Evolutionary conservation across 225 moss, liverwort and hornwort genomes (phyloP).

Genomic region (Pseudisothecium myosuroides): DNA sequence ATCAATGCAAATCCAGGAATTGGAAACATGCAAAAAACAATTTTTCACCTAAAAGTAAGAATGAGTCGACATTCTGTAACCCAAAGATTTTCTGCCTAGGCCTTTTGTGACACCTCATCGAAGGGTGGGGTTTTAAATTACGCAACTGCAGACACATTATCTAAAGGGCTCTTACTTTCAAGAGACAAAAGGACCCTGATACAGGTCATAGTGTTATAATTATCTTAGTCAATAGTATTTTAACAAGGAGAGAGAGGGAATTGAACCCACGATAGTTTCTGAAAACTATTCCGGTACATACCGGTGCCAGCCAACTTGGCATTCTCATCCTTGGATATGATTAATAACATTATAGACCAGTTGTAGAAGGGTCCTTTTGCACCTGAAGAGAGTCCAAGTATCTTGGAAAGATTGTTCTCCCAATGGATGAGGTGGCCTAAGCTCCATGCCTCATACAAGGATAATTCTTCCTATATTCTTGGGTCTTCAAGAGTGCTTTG

Average conservation of each 20-base stretch:
- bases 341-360: neutral
- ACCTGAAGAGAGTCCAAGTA: neutral
- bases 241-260: constrained; percentile 24
- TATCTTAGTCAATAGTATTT: neutral
- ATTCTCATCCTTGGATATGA: neutral
- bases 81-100: neutral
- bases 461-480: neutral
- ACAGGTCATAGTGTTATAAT: neutral
- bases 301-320: constrained; percentile 14
- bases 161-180: neutral
- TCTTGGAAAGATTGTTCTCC: neutral
- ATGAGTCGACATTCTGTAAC: neutral
- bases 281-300: neutral
- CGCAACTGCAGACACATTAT: neutral
- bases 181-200: neutral
- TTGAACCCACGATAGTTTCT: constrained; percentile 20
- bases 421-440: neutral
- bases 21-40: neutral
- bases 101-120: neutral
- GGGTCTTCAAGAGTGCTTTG: neutral
- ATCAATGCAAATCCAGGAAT: neutral
- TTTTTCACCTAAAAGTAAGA: neutral
- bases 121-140: neutral
- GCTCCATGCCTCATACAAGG: neutral
- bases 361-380: neutral